Percentiles rank a stretch among this genome's conserved stretches.
Evolutionary conservation across 805 yeast species (phyloP).

Genomic region (Debaryomyces prosopidis): DNA sequence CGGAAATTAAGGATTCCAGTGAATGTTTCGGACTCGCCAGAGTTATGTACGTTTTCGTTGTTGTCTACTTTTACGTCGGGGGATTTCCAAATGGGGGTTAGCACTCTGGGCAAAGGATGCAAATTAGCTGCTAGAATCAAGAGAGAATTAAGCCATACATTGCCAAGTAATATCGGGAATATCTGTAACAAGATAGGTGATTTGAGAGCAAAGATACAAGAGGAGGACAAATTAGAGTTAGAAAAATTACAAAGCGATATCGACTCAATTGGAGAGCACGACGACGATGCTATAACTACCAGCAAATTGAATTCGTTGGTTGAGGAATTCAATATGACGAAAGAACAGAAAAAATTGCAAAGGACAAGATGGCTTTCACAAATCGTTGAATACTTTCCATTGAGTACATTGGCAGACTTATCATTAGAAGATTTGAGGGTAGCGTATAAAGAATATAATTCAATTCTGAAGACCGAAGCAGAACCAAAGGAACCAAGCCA

Average conservation of each 20-base stretch:
- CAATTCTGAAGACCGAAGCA: neutral
- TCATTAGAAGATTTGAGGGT: slow-evolving; percentile 57
- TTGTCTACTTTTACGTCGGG: slow-evolving; percentile 73
- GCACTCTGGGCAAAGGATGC: slow-evolving; percentile 90
- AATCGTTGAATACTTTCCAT: slow-evolving; percentile 87
- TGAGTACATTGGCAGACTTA: slow-evolving; percentile 59
- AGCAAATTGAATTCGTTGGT: slow-evolving; percentile 61
- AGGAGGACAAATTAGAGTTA: slow-evolving; percentile 45
- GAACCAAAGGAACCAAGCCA: neutral
- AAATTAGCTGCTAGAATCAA: slow-evolving; percentile 77
- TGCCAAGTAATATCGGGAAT: slow-evolving; percentile 71
- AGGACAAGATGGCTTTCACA: slow-evolving; percentile 86
- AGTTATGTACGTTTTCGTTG: slow-evolving; percentile 71
- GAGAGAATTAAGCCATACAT: slow-evolving; percentile 62
- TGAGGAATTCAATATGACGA: slow-evolving; percentile 56
- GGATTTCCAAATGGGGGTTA: slow-evolving; percentile 75
- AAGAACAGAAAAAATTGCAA: slow-evolving; percentile 51
- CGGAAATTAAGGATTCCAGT: slow-evolving; percentile 71
- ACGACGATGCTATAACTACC: slow-evolving; percentile 69
- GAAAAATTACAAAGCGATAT: slow-evolving; percentile 16
- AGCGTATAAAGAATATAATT: slow-evolving; percentile 31
- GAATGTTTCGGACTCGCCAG: slow-evolving; percentile 73
- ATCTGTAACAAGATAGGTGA: slow-evolving; percentile 70
- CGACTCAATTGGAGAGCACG: slow-evolving; percentile 51
- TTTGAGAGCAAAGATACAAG: slow-evolving; percentile 56